A percentile compares a stretch with the other conserved stretches of the same genome.
Conservation (phyloP, 352 stramenopile genomes). For the Phytophthora foliorum region DNA sequence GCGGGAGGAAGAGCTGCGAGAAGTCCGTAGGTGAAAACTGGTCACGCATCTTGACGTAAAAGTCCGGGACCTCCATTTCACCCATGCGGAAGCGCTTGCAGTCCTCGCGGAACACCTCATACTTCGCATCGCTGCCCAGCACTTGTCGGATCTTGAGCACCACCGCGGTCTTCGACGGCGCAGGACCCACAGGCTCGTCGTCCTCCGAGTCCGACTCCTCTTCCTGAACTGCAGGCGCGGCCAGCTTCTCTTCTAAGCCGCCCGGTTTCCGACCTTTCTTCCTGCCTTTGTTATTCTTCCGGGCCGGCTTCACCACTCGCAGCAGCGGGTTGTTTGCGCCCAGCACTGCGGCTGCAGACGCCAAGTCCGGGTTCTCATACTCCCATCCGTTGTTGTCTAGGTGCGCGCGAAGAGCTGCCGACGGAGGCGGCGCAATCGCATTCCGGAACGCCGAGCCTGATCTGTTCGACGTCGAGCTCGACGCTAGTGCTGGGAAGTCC, state of each 20-base stretch:
- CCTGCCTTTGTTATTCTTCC: constrained; percentile 77
- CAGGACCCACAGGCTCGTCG: constrained; percentile 35
- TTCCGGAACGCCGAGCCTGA: constrained; percentile 66
- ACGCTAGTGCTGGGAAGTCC: constrained; percentile 73
- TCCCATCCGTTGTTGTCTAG: constrained; percentile 78
- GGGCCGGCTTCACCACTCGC: constrained; percentile 78
- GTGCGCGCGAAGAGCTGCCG: constrained; percentile 76
- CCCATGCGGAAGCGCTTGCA: constrained; percentile 77
- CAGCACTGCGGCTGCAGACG: constrained; percentile 68
- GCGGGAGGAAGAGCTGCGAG: constrained; percentile 76
- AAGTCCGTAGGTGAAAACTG: constrained; percentile 77
- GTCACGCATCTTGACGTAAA: constrained; percentile 77
- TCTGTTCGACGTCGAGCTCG: constrained; percentile 30
- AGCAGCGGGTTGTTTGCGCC: constrained; percentile 87
- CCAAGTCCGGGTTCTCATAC: constrained; percentile 69
- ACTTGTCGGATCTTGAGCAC: constrained; percentile 84
- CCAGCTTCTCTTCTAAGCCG: constrained; percentile 67
- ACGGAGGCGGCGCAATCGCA: constrained; percentile 72
- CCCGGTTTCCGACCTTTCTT: constrained; percentile 43
- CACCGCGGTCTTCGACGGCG: constrained; percentile 75
- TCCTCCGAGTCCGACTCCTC: constrained; percentile 59
- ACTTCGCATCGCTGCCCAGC: constrained; percentile 84
- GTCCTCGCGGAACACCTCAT: constrained; percentile 83
- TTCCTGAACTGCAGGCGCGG: constrained; percentile 23
- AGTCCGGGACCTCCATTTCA: constrained; percentile 67